Evolutionary conservation across 345 rosid genomes (phyloP).

Genomic region (Linum tenue): DNA sequence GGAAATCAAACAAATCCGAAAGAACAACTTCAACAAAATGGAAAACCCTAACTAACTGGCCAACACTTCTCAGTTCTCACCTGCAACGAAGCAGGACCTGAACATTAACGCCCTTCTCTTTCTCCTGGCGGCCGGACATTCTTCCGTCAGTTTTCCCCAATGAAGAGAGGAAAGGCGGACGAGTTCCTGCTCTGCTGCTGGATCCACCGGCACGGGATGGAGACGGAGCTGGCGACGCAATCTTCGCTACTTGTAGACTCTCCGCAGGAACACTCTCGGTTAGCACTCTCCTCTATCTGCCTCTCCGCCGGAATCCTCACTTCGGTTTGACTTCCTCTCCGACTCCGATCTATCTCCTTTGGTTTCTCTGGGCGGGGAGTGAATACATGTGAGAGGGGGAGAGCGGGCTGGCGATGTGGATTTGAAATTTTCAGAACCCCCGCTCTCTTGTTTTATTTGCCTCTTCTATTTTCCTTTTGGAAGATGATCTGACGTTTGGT

Average conservation of each 20-base stretch:
- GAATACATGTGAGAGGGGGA: slow-evolving; percentile 24
- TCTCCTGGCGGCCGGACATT: slow-evolving; percentile 89
- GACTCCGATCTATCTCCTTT: slow-evolving; percentile 5
- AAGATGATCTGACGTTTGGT: slow-evolving; percentile 17
- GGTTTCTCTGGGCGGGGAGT: slow-evolving; percentile 6
- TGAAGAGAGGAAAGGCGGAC: slow-evolving; percentile 40
- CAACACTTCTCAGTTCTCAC: slow-evolving; percentile 19
- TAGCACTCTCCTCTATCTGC: neutral
- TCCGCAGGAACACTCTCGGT: neutral
- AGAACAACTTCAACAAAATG: neutral
- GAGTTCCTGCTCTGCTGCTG: neutral
- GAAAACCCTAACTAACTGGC: slow-evolving; percentile 7
- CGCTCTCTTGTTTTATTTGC: slow-evolving; percentile 27
- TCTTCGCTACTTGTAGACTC: neutral
- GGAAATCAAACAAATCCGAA: slow-evolving; percentile 1
- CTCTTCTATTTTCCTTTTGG: neutral
- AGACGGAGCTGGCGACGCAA: neutral
- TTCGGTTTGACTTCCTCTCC: neutral
- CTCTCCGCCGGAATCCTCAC: neutral
- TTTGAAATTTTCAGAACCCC: slow-evolving; percentile 39
- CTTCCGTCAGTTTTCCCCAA: slow-evolving; percentile 19
- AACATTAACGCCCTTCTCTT: slow-evolving; percentile 95
- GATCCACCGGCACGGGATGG: slow-evolving; percentile 6
- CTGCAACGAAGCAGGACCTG: slow-evolving; percentile 99
- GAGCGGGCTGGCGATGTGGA: slow-evolving; percentile 45